Evolutionary conservation across 345 rosid genomes (phyloP).

Genomic region (Gossypium rotundifolium): DNA sequence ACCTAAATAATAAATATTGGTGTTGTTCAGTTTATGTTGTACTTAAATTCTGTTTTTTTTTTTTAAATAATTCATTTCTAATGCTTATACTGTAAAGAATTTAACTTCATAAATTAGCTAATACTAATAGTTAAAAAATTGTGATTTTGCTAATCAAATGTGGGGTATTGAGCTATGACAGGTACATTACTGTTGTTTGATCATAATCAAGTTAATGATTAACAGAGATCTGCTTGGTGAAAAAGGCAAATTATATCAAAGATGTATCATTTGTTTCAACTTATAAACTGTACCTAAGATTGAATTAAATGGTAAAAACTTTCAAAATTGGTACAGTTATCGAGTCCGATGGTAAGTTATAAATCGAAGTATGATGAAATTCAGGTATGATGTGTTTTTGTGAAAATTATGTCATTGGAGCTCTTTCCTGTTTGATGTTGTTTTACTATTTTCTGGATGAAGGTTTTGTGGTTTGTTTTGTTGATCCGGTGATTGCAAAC

Average conservation of each 20-base stretch:
- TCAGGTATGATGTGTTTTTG: constrained; percentile 3
- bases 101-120: constrained; percentile 9
- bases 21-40: background rate
- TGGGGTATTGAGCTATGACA: constrained; percentile 37
- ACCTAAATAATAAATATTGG: constrained; percentile 41
- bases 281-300: constrained; percentile 2
- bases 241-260: constrained; percentile 13
- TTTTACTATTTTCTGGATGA: background rate
- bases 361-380: background rate
- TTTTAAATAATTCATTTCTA: background rate
- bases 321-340: background rate
- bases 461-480: background rate
- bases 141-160: constrained; percentile 27
- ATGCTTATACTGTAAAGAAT: constrained; percentile 19
- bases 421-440: background rate
- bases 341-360: constrained; percentile 16
- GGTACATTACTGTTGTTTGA: constrained; percentile 28
- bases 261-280: background rate
- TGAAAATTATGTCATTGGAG: background rate
- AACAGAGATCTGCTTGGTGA: constrained; percentile 20
- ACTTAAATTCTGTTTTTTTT: constrained; percentile 16
- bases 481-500: background rate
- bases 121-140: constrained; percentile 17
- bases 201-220: constrained; percentile 27
- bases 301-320: constrained; percentile 3